Conservation (phyloP, 371 early-diverging fungal species). For the Mucor sp. region DNA sequence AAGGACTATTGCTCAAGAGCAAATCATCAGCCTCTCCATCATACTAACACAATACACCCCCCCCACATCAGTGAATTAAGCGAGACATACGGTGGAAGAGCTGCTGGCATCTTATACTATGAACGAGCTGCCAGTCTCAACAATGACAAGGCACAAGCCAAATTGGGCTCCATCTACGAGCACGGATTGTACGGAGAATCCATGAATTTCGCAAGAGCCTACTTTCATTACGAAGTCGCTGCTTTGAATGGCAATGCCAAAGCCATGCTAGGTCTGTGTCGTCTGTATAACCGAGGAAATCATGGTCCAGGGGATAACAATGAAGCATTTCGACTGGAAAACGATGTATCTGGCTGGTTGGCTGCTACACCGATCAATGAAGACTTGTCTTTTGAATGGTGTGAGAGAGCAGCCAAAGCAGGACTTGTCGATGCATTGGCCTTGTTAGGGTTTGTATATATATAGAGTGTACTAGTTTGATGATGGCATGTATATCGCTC, state of each 20-base stretch:
- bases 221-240: constrained; percentile 26
- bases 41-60: neutral
- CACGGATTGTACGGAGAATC: constrained; percentile 29
- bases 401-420: constrained; percentile 33
- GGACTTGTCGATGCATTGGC: constrained; percentile 32
- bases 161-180: constrained; percentile 32
- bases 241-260: constrained; percentile 26
- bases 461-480: too few species aligned
- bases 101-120: constrained; percentile 28
- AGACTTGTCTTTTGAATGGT: constrained; percentile 46
- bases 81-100: constrained; percentile 23
- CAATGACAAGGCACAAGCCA: constrained; percentile 24
- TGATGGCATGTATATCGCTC: too few species aligned
- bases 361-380: constrained; percentile 38
- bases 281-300: constrained; percentile 35
- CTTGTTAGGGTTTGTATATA: constrained; percentile 33
- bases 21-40: neutral
- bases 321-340: constrained; percentile 16
- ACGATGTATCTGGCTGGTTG: constrained; percentile 41
- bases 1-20: too few species aligned
- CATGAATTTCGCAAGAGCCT: constrained; percentile 33
- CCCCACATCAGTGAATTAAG: constrained; percentile 11
- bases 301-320: constrained; percentile 36
- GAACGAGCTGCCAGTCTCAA: constrained; percentile 33
- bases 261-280: constrained; percentile 41